These are phyloP conservation scores for Fusarium robinianum DNA, from an alignment of 2,329 filamentous ascomycete genomes.

Conservation along the genomic window DNA sequence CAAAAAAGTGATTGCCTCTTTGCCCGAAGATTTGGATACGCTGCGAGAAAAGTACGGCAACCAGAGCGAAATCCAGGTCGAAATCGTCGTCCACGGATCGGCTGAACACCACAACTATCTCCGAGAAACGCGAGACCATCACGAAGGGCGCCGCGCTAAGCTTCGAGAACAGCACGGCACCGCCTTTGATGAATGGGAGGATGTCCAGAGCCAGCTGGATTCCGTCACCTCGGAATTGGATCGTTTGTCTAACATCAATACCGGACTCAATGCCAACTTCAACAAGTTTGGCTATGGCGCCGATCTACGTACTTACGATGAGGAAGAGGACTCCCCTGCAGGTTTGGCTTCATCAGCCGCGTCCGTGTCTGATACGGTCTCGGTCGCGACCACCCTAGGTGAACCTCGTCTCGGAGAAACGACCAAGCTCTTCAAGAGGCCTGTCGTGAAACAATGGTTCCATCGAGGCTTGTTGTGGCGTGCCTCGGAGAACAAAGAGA, in stretches of 20 bases:
- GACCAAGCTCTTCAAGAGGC: slow-evolving; percentile 62
- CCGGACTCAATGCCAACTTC: slow-evolving; percentile 64
- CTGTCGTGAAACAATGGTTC: slow-evolving; percentile 67
- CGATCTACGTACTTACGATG: slow-evolving; percentile 55
- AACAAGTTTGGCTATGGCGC: slow-evolving; percentile 66
- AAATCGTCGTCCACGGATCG: slow-evolving; percentile 63
- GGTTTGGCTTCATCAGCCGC: slow-evolving; percentile 20
- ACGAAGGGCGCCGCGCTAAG: slow-evolving; percentile 51
- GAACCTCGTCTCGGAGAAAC: slow-evolving; percentile 44
- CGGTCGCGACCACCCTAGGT: slow-evolving; percentile 28
- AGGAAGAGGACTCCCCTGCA: slow-evolving; percentile 30
- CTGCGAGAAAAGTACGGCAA: slow-evolving; percentile 51
- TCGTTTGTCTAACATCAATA: slow-evolving; percentile 56
- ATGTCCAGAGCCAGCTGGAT: slow-evolving; percentile 57
- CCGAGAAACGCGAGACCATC: slow-evolving; percentile 55
- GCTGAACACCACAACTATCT: slow-evolving; percentile 53
- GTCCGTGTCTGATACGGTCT: slow-evolving; percentile 33
- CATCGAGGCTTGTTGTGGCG: slow-evolving; percentile 68
- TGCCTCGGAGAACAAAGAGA: slow-evolving; percentile 60
- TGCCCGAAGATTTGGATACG: slow-evolving; percentile 58
- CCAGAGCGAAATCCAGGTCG: slow-evolving; percentile 47
- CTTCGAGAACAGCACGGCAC: slow-evolving; percentile 55
- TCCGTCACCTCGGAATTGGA: slow-evolving; percentile 58
- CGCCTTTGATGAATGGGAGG: slow-evolving; percentile 60
- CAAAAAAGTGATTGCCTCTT: slow-evolving; percentile 58